Evolutionary conservation across 805 yeast genomes (phyloP).

Genomic region (Saccharomycopsis sp.): DNA sequence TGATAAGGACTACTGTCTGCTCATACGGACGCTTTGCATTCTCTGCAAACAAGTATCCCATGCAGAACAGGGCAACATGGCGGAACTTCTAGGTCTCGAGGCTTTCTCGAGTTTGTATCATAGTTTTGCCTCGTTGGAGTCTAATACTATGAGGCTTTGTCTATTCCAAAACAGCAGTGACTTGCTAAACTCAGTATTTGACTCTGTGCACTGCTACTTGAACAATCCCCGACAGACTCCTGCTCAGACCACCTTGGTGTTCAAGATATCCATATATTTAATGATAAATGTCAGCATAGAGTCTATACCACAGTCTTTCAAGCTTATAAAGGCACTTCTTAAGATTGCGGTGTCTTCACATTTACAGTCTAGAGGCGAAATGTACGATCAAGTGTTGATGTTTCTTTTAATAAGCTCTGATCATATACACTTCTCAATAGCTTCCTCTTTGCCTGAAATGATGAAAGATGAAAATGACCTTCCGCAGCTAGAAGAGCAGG

Average conservation of each 20-base stretch:
- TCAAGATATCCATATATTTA: constrained; percentile 10
- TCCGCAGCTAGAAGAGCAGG: neutral
- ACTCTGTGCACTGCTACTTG: neutral
- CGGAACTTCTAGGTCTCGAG: neutral
- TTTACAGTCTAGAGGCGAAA: neutral
- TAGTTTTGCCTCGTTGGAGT: constrained; percentile 14
- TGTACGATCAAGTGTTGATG: neutral
- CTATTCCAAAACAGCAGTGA: constrained; percentile 9
- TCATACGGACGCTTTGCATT: neutral
- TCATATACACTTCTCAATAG: neutral
- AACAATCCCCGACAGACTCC: neutral
- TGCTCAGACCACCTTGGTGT: neutral
- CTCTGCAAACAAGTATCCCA: neutral
- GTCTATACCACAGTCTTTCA: neutral
- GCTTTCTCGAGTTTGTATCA: neutral
- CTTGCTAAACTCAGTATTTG: constrained; percentile 5
- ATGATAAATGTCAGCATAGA: constrained; percentile 8
- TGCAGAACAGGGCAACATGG: neutral
- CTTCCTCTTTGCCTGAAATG: neutral
- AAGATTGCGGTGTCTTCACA: neutral
- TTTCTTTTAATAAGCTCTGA: neutral
- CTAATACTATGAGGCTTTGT: constrained; percentile 20
- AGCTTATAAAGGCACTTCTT: neutral
- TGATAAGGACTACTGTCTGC: neutral
- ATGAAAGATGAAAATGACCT: neutral